Evolutionary conservation across 148 eudicot genomes (phyloP), one percentile per base, ranked within the genome.

Genomic region (Rhododendron mucronatum): DNA sequence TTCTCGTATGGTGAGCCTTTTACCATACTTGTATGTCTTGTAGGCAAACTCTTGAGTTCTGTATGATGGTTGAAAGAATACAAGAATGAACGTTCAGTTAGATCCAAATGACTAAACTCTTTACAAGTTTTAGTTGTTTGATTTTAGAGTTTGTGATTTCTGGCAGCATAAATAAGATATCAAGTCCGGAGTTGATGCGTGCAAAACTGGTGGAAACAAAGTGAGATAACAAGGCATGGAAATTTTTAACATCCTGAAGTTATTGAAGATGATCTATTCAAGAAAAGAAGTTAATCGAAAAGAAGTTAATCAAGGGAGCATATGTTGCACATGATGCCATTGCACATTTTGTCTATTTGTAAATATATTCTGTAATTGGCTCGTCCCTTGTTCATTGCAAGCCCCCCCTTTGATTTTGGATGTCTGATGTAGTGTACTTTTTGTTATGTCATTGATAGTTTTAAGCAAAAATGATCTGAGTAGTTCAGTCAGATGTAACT

Each of bases 161-260:
- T 59, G n/a, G 90, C 94, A 96, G 98, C 61, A 88, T 92, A 50
- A 93, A 95, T 87, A 95, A 88, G 83, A 86, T 87, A 65, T 86
- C 90, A 33, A 87, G 92, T 53, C 89, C 94, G 23, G 95, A 95
- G 48, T 88, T 88, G 41, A 85, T 96, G 67, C 96, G 95, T 0
- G 85, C 89, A 7, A 92, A 93, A 87, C 86, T 95, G 81, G 90
- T 90, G 14, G 90, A 92, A 86, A 94, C 92, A 74, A 91, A 88
- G 35, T 91, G 87, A 94, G 82, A 59, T n/a, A 86, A 53, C 44
- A 7, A 45, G 51, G 21, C 35, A 26, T 75, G 74, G 74, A 41
- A 76, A 20, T 50, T 39, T 37, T 39, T 37, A 12, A 76, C 5
- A 12, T 28, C 47, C 73, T 45, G 35, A 12, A 1, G 39, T 63